Base-by-base conservation (phyloP, 495 filamentous ascomycete species). In the Xylaria cubensis region DNA sequence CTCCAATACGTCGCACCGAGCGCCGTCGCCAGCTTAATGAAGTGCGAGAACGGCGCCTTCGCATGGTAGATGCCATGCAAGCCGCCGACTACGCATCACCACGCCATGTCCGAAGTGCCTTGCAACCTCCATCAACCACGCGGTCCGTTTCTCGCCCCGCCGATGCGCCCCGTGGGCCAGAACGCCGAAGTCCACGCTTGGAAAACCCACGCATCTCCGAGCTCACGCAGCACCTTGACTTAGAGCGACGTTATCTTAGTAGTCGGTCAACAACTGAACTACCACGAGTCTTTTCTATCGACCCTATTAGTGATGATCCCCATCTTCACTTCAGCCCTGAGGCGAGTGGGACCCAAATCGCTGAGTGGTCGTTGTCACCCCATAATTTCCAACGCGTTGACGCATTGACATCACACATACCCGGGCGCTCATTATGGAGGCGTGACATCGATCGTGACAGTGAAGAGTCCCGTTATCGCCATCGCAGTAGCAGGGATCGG, bases 1-100 rank as follows among this genome's bases (percentile, higher is more conserved):
- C 93, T 32, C 78, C 90, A 8, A 97, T 97, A 73, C 90, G 93
- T 36, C 74, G 63, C 15, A 5, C 24, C 10, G 58, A 51, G 36
- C 71, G 71, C 17, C 42, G 75, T 46, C 74, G 64, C 59, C 74
- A 72, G 9, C 12, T 78, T 3, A 69, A 55, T 17, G 69, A 74
- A n/a, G 26, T 34, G n/a, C 77, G 76, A 26, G 74, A 73, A 39
- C 73, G 69, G 1, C 75, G 74, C 19, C 69, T 79, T 39, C 72
- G 74, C 24, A 61, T 46, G 21, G 21, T 79, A 29, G 32, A 42
- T 15, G 64, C 73, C 0, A 17, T 55, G 19, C 58, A 64, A 32
- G 29, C 15, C 24, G 41, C 51, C 26, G 68, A 73, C 39, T 39
- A 42, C 32, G 44, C 62, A 36, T 26, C 67, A n/a, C 21, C 53